These are phyloP conservation scores for Ceratocystis huliohia DNA, from an alignment of 2,329 filamentous ascomycete genomes.

Conservation along the genomic window DNA sequence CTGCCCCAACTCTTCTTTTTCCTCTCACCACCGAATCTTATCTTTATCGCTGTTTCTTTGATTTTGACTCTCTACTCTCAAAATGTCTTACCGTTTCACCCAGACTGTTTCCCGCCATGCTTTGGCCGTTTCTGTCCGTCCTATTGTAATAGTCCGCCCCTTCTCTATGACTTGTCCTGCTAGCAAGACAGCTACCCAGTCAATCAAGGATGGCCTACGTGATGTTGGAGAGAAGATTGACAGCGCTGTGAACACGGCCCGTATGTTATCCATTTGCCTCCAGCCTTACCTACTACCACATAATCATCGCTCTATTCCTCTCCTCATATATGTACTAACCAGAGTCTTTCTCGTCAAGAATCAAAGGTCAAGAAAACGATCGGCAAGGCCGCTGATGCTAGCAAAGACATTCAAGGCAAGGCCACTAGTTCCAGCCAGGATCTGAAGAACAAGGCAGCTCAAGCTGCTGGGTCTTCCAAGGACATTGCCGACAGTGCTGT, in stretches of 20 bases:
- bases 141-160: constrained; percentile 29
- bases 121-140: constrained; percentile 23
- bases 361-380: constrained; percentile 27
- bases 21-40: background rate
- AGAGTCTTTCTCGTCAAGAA: background rate
- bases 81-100: constrained; percentile 17
- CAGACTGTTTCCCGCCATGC: constrained; percentile 33
- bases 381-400: constrained; percentile 25
- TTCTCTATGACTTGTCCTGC: constrained; percentile 38
- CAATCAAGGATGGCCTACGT: constrained; percentile 46
- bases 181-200: constrained; percentile 40
- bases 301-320: background rate
- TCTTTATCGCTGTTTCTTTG: background rate
- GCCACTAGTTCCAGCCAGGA: constrained; percentile 34
- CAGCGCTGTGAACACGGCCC: constrained; percentile 45
- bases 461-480: constrained; percentile 27
- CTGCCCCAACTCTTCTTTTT: background rate
- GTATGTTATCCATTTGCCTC: constrained; percentile 32
- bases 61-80: background rate
- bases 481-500: constrained; percentile 26
- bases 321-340: background rate
- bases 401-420: constrained; percentile 33
- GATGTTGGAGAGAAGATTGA: constrained; percentile 49
- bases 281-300: background rate
- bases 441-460: constrained; percentile 26